Base-by-base conservation (phyloP, 192 early-diverging fungal genomes). In the Entomortierella chlamydospora region DNA sequence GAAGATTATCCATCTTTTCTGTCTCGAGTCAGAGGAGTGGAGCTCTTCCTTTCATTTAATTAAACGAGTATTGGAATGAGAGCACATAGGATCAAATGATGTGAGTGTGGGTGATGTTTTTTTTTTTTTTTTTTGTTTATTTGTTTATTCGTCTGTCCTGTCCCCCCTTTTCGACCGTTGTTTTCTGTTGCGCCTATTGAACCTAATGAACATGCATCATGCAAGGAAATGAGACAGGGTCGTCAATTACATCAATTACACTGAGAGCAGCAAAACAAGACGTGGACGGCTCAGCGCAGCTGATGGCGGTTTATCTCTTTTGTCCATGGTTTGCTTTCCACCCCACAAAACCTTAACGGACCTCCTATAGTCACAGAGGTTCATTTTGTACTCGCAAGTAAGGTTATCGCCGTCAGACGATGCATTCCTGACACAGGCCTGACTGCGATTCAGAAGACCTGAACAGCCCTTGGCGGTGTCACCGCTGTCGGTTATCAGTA, bases 271-370 rank as follows among this genome's bases (percentile, higher is more conserved):
- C n/a, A n/a, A n/a, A n/a, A n/a, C n/a, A n/a, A n/a, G n/a, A n/a
- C n/a, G n/a, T n/a, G 29, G 23, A 45, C 13, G 25, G 58, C 12
- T 39, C 58, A 61, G 6, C 9, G 15, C 34, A 42, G 41, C 57
- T 17, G 61, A 62, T 51, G 61, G 1, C 26, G 61, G 42, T 42
- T 62, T 62, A 62, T 65, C 64, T 67, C 43, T 1, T 10, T 13
- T 58, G 54, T 56, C 65, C 65, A 68, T 68, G 65, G 65, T 45
- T 68, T 68, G 65, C 54, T 68, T 68, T 58, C 65, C 65, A 45
- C 65, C 65, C 65, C 65, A 68, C 65, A 68, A 58, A 67, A 68
- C 65, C 45, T 58, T 68, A 68, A 58, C 65, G 45, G 56, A 23
- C 39, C 61, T 11, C n/a, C n/a, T n/a, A n/a, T n/a, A n/a, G n/a